Evolutionary conservation across 176 grass and related monocot genomes (phyloP).

Genomic region (Bolboschoenus planiculmis): DNA sequence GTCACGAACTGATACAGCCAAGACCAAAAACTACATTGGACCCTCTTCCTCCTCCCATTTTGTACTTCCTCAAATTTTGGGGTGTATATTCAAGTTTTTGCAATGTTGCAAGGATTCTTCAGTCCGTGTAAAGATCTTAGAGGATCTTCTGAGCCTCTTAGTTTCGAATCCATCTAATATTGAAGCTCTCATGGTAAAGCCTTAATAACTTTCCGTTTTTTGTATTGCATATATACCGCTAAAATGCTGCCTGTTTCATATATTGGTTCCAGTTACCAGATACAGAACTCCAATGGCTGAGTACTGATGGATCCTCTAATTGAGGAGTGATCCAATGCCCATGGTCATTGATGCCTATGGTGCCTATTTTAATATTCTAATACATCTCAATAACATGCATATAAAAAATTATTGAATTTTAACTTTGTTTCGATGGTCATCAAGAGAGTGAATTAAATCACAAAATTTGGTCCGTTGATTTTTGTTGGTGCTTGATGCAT

Average conservation of each 20-base stretch:
- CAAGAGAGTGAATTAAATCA: too few species aligned
- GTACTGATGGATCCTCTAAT: background rate
- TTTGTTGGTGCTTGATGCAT: too few species aligned
- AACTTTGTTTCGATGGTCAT: too few species aligned
- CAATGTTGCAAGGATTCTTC: constrained; percentile 78
- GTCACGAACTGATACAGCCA: constrained; percentile 41
- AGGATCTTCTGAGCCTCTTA: constrained; percentile 73
- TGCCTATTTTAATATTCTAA: too few species aligned
- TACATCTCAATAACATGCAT: too few species aligned
- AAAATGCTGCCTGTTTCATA: background rate
- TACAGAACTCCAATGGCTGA: background rate
- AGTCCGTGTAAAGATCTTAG: constrained; percentile 65
- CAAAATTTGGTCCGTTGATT: too few species aligned
- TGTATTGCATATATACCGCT: constrained; percentile 19
- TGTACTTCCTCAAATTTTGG: constrained; percentile 88
- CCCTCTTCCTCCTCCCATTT: constrained; percentile 58
- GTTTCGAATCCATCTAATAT: constrained; percentile 87
- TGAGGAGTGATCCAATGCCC: too few species aligned
- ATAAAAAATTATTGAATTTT: too few species aligned
- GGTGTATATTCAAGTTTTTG: constrained; percentile 86
- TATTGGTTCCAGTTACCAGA: background rate
- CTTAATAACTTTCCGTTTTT: constrained; percentile 9
- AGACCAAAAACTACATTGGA: constrained; percentile 40
- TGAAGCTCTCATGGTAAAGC: constrained; percentile 81
- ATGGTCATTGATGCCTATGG: too few species aligned